Conservation (phyloP, 2,329 filamentous ascomycete species). For the Aspergillus costaricaensis region DNA sequence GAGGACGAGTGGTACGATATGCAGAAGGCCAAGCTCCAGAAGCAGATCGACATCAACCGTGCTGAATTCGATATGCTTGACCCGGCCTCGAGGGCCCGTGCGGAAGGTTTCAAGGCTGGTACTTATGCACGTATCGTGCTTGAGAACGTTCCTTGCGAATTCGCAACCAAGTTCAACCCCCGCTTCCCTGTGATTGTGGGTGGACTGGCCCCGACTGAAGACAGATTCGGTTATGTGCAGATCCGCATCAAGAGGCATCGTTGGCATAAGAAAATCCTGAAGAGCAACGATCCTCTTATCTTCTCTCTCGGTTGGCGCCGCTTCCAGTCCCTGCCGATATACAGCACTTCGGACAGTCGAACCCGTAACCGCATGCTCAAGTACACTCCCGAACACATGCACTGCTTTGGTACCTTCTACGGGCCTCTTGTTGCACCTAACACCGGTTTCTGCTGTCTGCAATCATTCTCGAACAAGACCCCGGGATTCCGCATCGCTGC, state of each 20-base stretch:
- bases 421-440: constrained; percentile 93
- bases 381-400: constrained; percentile 99
- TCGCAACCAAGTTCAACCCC: constrained; percentile 78
- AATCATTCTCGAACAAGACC: constrained; percentile 80
- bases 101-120: constrained; percentile 88
- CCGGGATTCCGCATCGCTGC: constrained; percentile 93
- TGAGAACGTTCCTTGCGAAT: constrained; percentile 86
- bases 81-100: constrained; percentile 74
- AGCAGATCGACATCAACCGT: constrained; percentile 95
- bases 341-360: constrained; percentile 91
- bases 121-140: constrained; percentile 92
- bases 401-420: constrained; percentile 95
- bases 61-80: constrained; percentile 88
- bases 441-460: constrained; percentile 91
- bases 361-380: constrained; percentile 97
- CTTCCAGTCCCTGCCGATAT: constrained; percentile 90
- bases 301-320: constrained; percentile 95
- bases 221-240: constrained; percentile 93
- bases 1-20: constrained; percentile 99
- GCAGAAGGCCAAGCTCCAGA: constrained; percentile 91
- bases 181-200: constrained; percentile 84
- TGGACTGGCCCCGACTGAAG: constrained; percentile 89
- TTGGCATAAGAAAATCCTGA: constrained; percentile 99
- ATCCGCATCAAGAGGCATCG: constrained; percentile 94
- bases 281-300: constrained; percentile 96